Evolutionary conservation across 192 early-diverging fungal species (phyloP).

Genomic region (Backusella australiensis): DNA sequence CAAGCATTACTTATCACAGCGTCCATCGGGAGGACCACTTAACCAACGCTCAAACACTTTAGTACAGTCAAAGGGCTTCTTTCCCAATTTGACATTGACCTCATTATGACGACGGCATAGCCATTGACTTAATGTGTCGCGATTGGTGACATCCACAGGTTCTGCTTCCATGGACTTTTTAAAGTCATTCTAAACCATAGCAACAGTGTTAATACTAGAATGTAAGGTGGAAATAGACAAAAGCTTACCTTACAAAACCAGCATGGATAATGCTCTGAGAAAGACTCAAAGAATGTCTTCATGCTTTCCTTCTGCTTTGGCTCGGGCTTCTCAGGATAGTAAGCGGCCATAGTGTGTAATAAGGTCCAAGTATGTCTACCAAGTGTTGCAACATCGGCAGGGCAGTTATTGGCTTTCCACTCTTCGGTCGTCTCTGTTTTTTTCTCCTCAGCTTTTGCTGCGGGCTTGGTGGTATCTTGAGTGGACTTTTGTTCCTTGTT

Average conservation of each 20-base stretch:
- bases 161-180: conserved; percentile 67
- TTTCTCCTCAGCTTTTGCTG: conserved; percentile 13
- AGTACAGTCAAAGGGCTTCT: conserved; percentile 89
- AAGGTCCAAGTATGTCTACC: conserved; percentile 94
- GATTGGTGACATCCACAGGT: conserved; percentile 75
- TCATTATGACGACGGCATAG: conserved; percentile 95
- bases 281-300: conserved; percentile 65
- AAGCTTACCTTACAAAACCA: conserved; percentile 66
- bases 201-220: not conserved
- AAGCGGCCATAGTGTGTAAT: conserved; percentile 95
- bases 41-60: conserved; percentile 94
- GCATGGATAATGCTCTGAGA: conserved; percentile 92
- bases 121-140: conserved; percentile 75
- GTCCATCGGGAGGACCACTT: conserved; percentile 72
- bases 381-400: conserved; percentile 78
- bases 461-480: not conserved
- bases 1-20: conserved; percentile 49
- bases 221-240: too few species aligned
- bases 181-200: conserved; percentile 57
- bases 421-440: conserved; percentile 3
- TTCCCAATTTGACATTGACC: conserved; percentile 87
- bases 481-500: conserved; percentile 29
- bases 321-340: conserved; percentile 85
- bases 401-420: conserved; percentile 57
- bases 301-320: conserved; percentile 69